Evolutionary conservation across 225 moss, liverwort and hornwort genomes (phyloP).

Genomic region (Sphagnum tenellum): DNA sequence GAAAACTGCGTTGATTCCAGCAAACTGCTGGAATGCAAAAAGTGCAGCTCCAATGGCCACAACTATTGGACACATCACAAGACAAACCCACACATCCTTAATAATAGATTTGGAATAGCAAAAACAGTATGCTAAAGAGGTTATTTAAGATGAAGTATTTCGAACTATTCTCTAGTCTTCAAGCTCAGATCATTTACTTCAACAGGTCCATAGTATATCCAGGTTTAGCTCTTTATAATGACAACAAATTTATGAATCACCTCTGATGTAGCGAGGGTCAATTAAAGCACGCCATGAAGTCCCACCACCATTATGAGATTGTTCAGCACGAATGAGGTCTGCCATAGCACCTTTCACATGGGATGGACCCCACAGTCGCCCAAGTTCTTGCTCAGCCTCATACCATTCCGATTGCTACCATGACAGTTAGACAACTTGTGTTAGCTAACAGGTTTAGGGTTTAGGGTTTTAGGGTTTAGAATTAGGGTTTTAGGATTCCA

Average conservation of each 20-base stretch:
- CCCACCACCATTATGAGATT: slow-evolving; percentile 46
- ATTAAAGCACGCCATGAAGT: slow-evolving; percentile 66
- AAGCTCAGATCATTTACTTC: no score
- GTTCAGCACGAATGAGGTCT: slow-evolving; percentile 55
- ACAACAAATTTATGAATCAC: slow-evolving; percentile 11
- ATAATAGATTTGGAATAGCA: no score
- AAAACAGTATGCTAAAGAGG: no score
- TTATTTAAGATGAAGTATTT: no score
- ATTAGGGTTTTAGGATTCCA: not conserved
- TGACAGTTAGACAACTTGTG: no score
- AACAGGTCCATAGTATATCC: no score
- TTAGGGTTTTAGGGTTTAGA: no score
- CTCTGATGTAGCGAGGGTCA: slow-evolving; percentile 52
- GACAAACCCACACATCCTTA: slow-evolving; percentile 9
- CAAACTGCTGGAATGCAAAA: slow-evolving; percentile 84
- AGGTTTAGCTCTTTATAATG: no score
- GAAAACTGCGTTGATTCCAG: slow-evolving; percentile 88
- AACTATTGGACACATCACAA: slow-evolving; percentile 46
- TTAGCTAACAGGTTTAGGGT: no score
- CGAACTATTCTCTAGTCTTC: no score
- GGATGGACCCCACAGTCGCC: slow-evolving; percentile 61
- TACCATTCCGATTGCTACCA: slow-evolving; percentile 41
- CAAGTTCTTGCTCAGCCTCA: slow-evolving; percentile 70
- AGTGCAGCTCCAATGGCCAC: slow-evolving; percentile 71
- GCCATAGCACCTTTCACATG: slow-evolving; percentile 68